A percentile compares a stretch with the other conserved stretches of the same genome.
These are phyloP conservation scores for Xylaria sp. DNA, from an alignment of 495 filamentous ascomycete genomes.

Conservation along the genomic window DNA sequence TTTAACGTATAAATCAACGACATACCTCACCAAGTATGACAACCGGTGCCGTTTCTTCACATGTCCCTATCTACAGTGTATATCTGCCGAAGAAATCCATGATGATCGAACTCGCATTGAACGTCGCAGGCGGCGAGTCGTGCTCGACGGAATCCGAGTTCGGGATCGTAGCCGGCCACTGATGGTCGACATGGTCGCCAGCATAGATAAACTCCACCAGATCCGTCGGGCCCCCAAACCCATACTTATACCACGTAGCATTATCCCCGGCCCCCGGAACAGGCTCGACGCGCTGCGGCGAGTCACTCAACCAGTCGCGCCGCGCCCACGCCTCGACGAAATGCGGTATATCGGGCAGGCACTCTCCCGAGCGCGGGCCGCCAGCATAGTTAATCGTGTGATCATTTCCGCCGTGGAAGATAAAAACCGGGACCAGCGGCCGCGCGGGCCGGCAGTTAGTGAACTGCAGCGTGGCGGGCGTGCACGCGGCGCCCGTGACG, in stretches of 20 bases:
- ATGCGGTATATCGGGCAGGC: slow-evolving; percentile 47
- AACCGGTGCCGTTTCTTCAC: not conserved
- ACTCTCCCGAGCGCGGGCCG: slow-evolving; percentile 39
- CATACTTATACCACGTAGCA: slow-evolving; percentile 1
- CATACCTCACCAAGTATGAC: not conserved
- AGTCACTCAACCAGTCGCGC: slow-evolving; percentile 43
- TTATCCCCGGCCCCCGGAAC: not conserved
- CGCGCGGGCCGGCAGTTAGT: slow-evolving; percentile 46
- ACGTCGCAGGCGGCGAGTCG: slow-evolving; percentile 37
- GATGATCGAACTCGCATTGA: slow-evolving; percentile 48
- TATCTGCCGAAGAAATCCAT: slow-evolving; percentile 48
- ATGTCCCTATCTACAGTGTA: slow-evolving; percentile 17
- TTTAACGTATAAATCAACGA: not conserved
- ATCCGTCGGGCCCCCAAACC: slow-evolving; percentile 22
- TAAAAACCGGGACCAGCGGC: slow-evolving; percentile 47
- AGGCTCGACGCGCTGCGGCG: slow-evolving; percentile 22
- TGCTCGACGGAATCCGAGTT: slow-evolving; percentile 47
- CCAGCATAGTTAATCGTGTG: slow-evolving; percentile 46
- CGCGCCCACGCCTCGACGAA: slow-evolving; percentile 50
- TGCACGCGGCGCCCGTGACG: slow-evolving; percentile 31
- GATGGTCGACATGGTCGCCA: slow-evolving; percentile 47
- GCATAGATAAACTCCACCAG: slow-evolving; percentile 40
- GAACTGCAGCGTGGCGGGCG: slow-evolving; percentile 37
- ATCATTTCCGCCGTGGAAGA: slow-evolving; percentile 59
- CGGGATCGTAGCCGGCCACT: slow-evolving; percentile 51